Percentiles rank a stretch among this genome's conserved stretches.
These are phyloP conservation scores for Malus orientalis DNA, from an alignment of 306 rosid species.

Conservation along the genomic window DNA sequence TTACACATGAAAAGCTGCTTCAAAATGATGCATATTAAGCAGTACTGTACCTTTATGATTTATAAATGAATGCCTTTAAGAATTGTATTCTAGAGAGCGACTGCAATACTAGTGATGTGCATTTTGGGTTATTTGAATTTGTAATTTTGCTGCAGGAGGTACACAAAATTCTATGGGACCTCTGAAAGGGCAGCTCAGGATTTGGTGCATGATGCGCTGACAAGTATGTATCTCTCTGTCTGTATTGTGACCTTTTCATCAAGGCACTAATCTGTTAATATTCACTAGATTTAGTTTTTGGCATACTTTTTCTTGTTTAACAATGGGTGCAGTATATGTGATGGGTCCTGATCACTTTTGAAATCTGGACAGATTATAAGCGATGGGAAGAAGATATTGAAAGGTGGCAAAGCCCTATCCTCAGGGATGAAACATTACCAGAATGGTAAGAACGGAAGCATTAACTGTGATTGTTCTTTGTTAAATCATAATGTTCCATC, in stretches of 20 bases:
- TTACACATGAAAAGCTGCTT: neutral
- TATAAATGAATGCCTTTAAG: neutral
- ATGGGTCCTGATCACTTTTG: conserved; percentile 16
- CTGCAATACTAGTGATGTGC: neutral
- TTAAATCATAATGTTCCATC: neutral
- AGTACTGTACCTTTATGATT: neutral
- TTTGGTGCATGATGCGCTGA: conserved; percentile 87
- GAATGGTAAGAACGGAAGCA: conserved; percentile 60
- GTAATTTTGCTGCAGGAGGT: conserved; percentile 67
- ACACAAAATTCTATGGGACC: conserved; percentile 87
- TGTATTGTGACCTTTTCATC: conserved; percentile 1
- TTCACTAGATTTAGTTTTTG: neutral
- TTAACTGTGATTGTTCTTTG: conserved; percentile 8
- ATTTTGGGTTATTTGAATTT: neutral
- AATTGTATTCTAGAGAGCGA: no score
- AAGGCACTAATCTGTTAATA: neutral
- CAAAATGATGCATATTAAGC: neutral
- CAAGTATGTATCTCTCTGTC: conserved; percentile 49
- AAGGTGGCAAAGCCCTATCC: conserved; percentile 85
- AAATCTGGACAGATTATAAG: conserved; percentile 59
- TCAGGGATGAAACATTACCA: conserved; percentile 66
- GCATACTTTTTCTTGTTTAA: neutral
- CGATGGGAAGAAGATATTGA: conserved; percentile 98
- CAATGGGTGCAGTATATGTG: neutral
- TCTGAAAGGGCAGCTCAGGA: conserved; percentile 77